Evolutionary conservation across 176 grass and related monocot species (phyloP).

Genomic region (Carex parvula): DNA sequence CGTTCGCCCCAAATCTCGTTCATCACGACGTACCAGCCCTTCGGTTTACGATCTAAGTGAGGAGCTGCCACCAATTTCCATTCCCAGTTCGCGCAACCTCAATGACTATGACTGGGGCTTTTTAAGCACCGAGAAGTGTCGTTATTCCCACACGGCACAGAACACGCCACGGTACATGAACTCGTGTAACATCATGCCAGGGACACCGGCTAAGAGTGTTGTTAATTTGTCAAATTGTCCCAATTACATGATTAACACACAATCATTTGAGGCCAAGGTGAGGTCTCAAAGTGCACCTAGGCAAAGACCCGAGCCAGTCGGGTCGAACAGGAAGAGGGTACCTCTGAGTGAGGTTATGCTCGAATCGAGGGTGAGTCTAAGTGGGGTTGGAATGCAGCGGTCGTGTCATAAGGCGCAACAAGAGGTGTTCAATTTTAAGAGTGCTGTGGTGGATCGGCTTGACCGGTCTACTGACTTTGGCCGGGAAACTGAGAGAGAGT

Average conservation of each 20-base stretch:
- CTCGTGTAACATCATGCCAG: conserved; percentile 22
- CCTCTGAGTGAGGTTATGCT: conserved; percentile 78
- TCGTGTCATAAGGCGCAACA: conserved; percentile 40
- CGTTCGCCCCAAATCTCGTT: conserved; percentile 52
- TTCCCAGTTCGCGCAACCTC: conserved; percentile 42
- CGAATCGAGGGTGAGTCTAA: conserved; percentile 60
- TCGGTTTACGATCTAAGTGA: conserved; percentile 34
- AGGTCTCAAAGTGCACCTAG: conserved; percentile 92
- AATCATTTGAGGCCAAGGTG: conserved; percentile 76
- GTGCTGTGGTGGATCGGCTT: conserved; percentile 50
- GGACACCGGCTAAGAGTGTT: conserved; percentile 60
- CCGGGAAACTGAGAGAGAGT: conserved; percentile 34
- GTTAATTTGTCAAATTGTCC: conserved; percentile 46
- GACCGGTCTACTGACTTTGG: conserved; percentile 35
- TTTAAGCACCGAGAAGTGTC: conserved; percentile 38
- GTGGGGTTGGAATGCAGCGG: conserved; percentile 40
- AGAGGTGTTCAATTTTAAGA: conserved; percentile 82
- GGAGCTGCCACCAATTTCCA: conserved; percentile 39
- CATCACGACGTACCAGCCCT: conserved; percentile 57
- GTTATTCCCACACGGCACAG: conserved; percentile 65
- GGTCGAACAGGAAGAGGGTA: conserved; percentile 42
- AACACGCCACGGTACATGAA: conserved; percentile 60
- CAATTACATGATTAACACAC: conserved; percentile 86
- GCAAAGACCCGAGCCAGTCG: conserved; percentile 60
- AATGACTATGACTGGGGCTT: conserved; percentile 52